Evolutionary conservation across 106 monocot genomes (phyloP).

Genomic region (Platanthera guangdongensis): DNA sequence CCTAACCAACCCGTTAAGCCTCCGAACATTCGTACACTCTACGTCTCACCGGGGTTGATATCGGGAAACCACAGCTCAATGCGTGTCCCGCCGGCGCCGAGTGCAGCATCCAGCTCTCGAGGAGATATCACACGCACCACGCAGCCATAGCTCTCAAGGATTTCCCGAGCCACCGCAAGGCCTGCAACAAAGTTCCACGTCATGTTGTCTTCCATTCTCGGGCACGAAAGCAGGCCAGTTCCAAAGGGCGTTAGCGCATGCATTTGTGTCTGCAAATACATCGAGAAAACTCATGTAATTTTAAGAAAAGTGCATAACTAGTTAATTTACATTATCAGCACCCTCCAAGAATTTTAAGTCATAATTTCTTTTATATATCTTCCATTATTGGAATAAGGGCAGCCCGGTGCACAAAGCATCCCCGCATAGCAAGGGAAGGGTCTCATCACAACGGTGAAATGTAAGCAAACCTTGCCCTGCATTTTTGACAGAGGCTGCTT

Average conservation of each 20-base stretch:
- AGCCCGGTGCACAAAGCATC: no score
- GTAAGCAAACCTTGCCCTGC: no score
- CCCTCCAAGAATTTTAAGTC: no score
- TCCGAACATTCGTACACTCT: no score
- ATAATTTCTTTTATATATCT: no score
- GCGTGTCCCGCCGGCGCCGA: conserved; percentile 65
- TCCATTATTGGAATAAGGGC: no score
- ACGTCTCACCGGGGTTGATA: not conserved
- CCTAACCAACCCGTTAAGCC: no score
- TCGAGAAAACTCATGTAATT: not conserved
- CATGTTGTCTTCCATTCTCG: conserved; percentile 68
- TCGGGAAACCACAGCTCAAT: conserved; percentile 77
- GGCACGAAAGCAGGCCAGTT: conserved; percentile 48
- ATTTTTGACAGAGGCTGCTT: no score
- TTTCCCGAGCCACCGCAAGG: conserved; percentile 74
- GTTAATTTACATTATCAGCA: no score
- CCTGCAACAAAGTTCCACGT: conserved; percentile 93
- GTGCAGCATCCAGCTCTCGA: conserved; percentile 35
- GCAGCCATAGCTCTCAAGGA: conserved; percentile 86
- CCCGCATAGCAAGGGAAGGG: no score
- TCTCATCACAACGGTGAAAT: no score
- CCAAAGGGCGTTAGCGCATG: conserved; percentile 69
- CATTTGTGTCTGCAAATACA: conserved; percentile 70
- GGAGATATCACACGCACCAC: conserved; percentile 75
- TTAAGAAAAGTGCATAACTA: no score